Percentiles rank a stretch among this genome's conserved stretches.
phyloP scores from a whole-genome alignment of 768 basidiomycete species.

The Melanogaster broomeanus region DNA sequence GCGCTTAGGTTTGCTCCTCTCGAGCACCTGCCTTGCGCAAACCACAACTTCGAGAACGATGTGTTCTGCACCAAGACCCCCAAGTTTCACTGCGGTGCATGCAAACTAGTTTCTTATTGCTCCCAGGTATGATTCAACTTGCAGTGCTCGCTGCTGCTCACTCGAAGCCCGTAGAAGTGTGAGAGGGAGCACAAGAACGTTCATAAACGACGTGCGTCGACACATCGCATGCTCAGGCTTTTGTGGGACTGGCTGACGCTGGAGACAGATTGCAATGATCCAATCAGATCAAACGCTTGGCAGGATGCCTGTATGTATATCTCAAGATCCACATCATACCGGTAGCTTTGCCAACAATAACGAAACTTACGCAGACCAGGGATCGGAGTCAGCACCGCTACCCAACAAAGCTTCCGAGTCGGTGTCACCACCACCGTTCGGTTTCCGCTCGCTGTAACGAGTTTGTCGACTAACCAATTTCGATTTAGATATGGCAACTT shows the following conservation, averaged over 20 bases:
- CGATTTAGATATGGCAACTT: slow-evolving; percentile 19
- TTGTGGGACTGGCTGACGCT: background rate
- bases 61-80: slow-evolving; percentile 28
- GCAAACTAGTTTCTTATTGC: slow-evolving; percentile 45
- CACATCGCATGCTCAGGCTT: background rate
- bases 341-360: background rate
- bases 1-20: slow-evolving; percentile 24
- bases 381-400: too few species aligned
- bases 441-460: slow-evolving; percentile 10
- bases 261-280: slow-evolving; percentile 13
- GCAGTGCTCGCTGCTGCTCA: background rate
- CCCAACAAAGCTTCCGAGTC: too few species aligned
- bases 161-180: slow-evolving; percentile 34
- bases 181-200: slow-evolving; percentile 36
- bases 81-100: slow-evolving; percentile 23
- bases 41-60: slow-evolving; percentile 16
- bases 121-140: slow-evolving; percentile 28
- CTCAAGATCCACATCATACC: slow-evolving; percentile 3
- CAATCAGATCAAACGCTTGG: background rate
- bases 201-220: slow-evolving; percentile 36
- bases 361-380: background rate
- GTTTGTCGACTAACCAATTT: background rate
- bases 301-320: background rate
- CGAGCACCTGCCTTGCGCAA: slow-evolving; percentile 33
- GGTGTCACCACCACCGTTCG: slow-evolving; percentile 22